These are phyloP conservation scores for Ceratobasidium sp. DNA, from an alignment of 1,284 basidiomycete genomes.

Conservation along the genomic window DNA sequence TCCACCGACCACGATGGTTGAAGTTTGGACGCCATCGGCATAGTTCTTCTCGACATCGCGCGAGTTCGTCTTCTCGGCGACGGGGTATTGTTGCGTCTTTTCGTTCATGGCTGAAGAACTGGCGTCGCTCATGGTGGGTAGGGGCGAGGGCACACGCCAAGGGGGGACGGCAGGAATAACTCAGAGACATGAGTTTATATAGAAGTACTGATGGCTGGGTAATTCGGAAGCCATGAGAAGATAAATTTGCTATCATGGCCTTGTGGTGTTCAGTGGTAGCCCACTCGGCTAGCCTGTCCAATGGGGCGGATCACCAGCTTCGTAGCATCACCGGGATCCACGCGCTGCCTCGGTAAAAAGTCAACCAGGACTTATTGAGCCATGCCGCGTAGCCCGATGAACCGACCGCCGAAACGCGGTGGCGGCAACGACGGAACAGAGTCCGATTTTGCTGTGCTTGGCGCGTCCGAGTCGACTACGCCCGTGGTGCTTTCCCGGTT, in stretches of 20 bases:
- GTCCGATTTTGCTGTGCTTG: not conserved
- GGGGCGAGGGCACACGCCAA: slow-evolving; percentile 3
- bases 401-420: slow-evolving; percentile 3
- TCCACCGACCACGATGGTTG: slow-evolving; percentile 34
- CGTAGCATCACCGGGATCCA: slow-evolving; percentile 8
- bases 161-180: slow-evolving; percentile 29
- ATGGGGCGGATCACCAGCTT: slow-evolving; percentile 6
- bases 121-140: slow-evolving; percentile 28
- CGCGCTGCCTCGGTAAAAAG: slow-evolving; percentile 6
- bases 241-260: slow-evolving; percentile 32
- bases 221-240: slow-evolving; percentile 11
- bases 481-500: not conserved
- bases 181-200: slow-evolving; percentile 19
- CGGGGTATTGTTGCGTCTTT: not conserved
- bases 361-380: not conserved
- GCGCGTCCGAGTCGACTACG: not conserved
- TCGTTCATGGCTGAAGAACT: not conserved
- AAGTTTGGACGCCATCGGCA: slow-evolving; percentile 32
- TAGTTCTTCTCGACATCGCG: slow-evolving; percentile 36
- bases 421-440: not conserved
- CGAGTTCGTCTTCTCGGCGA: slow-evolving; percentile 19
- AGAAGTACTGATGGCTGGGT: slow-evolving; percentile 26
- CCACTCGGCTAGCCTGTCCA: slow-evolving; percentile 33
- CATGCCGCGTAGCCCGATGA: not conserved
- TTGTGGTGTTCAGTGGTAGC: slow-evolving; percentile 23